phyloP scores from a whole-genome alignment of 2,329 filamentous ascomycete species.

The Cytospora leucostoma region DNA sequence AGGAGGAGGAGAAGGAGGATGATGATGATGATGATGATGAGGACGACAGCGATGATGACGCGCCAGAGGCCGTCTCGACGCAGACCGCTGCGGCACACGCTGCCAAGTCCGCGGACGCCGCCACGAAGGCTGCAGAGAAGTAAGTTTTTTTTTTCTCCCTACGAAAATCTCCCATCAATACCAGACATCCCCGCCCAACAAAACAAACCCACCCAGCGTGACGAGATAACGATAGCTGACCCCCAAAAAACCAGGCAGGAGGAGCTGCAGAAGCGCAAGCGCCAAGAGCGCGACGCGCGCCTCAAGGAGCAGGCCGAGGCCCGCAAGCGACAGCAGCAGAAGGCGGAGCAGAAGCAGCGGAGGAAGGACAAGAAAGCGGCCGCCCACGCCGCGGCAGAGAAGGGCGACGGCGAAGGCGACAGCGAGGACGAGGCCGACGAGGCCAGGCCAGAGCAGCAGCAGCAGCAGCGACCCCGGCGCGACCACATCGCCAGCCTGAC shows the following conservation, averaged over 20 bases:
- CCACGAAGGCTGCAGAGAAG: slow-evolving; percentile 54
- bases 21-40: slow-evolving; percentile 29
- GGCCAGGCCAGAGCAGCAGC: slow-evolving; percentile 23
- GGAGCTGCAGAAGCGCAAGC: slow-evolving; percentile 54
- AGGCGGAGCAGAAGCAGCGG: slow-evolving; percentile 30
- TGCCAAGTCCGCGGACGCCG: slow-evolving; percentile 48
- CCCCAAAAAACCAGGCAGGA: slow-evolving; percentile 44
- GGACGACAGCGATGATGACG: slow-evolving; percentile 49
- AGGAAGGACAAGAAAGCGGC: slow-evolving; percentile 31
- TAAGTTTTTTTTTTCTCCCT: too few species aligned
- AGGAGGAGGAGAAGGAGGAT: slow-evolving; percentile 27
- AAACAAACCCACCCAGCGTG: neutral
- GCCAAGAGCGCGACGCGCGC: slow-evolving; percentile 54
- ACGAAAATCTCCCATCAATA: neutral
- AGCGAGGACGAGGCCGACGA: slow-evolving; percentile 19
- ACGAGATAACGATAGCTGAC: slow-evolving; percentile 17
- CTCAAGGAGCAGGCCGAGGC: slow-evolving; percentile 58
- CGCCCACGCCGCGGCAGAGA: slow-evolving; percentile 30
- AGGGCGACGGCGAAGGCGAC: neutral
- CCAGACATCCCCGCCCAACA: too few species aligned
- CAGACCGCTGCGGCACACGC: slow-evolving; percentile 48
- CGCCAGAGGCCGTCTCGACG: slow-evolving; percentile 61
- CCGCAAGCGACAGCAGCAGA: slow-evolving; percentile 43
- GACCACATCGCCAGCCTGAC: slow-evolving; percentile 13
- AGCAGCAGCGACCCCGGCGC: slow-evolving; percentile 23